A percentile compares a stretch with the other conserved stretches of the same genome.
phyloP scores from a whole-genome alignment of 1,139 yeast species.

The Lodderomyces beijingensis region DNA sequence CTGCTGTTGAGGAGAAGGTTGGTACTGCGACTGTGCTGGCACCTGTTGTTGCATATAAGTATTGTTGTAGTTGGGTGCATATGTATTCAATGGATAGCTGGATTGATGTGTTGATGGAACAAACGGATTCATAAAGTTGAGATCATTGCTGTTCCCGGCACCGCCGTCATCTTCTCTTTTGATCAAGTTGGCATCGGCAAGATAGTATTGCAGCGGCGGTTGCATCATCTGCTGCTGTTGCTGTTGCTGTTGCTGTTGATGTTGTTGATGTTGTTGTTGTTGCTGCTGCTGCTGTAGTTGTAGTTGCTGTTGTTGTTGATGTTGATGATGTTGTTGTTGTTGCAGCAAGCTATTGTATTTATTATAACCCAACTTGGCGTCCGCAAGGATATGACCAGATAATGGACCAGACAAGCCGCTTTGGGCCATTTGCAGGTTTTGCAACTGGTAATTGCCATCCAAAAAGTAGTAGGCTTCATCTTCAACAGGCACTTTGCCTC shows the following conservation, averaged over 20 bases:
- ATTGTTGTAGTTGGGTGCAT: conserved; percentile 4
- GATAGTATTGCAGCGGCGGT: conserved; percentile 4
- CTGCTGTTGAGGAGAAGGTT: background rate
- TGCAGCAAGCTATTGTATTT: conserved; percentile 2
- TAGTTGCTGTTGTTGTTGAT: conserved; percentile 5
- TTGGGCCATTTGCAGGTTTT: conserved; percentile 28
- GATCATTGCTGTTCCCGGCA: conserved; percentile 10
- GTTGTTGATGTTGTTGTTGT: conserved; percentile 4
- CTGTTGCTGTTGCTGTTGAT: conserved; percentile 1
- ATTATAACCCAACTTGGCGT: conserved; percentile 1
- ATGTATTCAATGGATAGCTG: conserved; percentile 1
- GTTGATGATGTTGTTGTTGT: conserved; percentile 3
- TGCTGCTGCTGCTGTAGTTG: conserved; percentile 5
- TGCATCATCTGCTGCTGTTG: conserved; percentile 2
- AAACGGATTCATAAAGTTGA: conserved; percentile 23
- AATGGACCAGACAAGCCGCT: conserved; percentile 2
- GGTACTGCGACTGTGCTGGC: background rate
- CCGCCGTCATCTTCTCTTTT: conserved; percentile 18
- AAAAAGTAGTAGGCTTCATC: conserved; percentile 51
- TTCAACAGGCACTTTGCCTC: conserved; percentile 50
- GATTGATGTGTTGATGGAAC: conserved; percentile 10
- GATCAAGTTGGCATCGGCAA: conserved; percentile 2
- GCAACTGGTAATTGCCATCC: conserved; percentile 44
- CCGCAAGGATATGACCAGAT: too few species aligned
- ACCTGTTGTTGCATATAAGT: too few species aligned